Conservation (phyloP, 23 red algal genomes). For the Gracilaria caudata region DNA sequence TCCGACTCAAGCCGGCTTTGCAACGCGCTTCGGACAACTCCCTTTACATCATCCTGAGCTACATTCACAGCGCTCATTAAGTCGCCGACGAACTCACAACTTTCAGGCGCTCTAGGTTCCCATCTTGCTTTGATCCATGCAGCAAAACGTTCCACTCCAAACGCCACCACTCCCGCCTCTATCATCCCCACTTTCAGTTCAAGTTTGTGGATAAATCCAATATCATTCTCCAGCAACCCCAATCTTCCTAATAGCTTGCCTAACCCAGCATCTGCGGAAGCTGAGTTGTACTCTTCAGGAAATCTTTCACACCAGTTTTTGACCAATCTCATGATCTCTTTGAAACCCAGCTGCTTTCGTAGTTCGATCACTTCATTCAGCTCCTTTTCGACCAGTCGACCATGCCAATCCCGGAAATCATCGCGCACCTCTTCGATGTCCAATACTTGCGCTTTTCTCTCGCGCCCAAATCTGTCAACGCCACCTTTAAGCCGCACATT, state of each 20-base stretch:
- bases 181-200: not conserved
- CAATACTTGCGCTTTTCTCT: not conserved
- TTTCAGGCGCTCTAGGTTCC: conserved; percentile 18
- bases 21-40: not conserved
- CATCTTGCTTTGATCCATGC: conserved; percentile 16
- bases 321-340: not conserved
- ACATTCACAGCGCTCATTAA: not conserved
- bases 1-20: conserved; percentile 4
- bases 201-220: not conserved
- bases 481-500: not conserved
- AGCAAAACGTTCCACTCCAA: conserved; percentile 23
- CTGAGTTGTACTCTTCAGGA: conserved; percentile 23
- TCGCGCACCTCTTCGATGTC: conserved; percentile 6
- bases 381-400: not conserved
- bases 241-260: conserved; percentile 14
- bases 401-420: not conserved
- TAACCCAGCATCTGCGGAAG: conserved; percentile 3
- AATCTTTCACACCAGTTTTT: not conserved
- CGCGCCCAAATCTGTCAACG: conserved; percentile 13
- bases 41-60: not conserved
- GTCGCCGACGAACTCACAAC: conserved; percentile 15
- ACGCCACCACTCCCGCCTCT: not conserved
- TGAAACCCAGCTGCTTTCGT: not conserved
- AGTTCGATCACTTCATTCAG: not conserved
- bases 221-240: conserved; percentile 18